Base-by-base conservation (phyloP, 1,139 yeast species). In the Saccharomycopsis phalli region DNA sequence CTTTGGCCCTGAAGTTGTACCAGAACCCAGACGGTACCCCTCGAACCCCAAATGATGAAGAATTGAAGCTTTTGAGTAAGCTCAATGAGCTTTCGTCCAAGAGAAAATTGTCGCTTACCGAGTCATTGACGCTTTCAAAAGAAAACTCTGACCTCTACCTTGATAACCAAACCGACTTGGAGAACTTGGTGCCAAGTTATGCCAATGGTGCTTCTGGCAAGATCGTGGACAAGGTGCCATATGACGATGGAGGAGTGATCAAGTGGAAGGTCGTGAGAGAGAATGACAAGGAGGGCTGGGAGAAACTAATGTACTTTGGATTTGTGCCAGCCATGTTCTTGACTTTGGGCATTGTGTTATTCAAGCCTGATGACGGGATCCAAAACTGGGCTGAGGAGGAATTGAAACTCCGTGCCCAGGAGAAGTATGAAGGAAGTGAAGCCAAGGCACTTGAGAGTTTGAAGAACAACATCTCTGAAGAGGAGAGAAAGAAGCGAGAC, bases 271-370 rank as follows among this genome's bases (percentile, higher is more conserved):
- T 83, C 47, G 76, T 84, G 37, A 71, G 94, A 50, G 87, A 77
- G 55, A 74, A 80, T 45, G 76, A 74, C 53, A 77, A 77, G 58
- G 94, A 83, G 65, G 94, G 94, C 37, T 83, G 94, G 94, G 94
- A 84, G 57, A 67, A 68, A 50, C 69, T 70, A 45, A 66, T 84
- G 47, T 81, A 80, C 62, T 80, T 72, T 58, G 71, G 78, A 50
- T 74, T 81, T 56, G 76, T 82, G 32, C 88, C 93, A 44, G 84
- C 82, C 7, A 56, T 69, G 50, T 53, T 69, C 37, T 54, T 66
- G 42, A 54, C 71, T 23, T 56, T 69, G 33, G 70, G 66, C 36
- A 59, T 71, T 25, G 51, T 65, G 31, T 55, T 70, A 33, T 66
- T 69, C 54, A 63, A 72, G 51, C 72, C 72, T 41, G 65, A 65